Base-by-base conservation (phyloP, 768 basidiomycete species). In the Phlegmacium glaucopus region DNA sequence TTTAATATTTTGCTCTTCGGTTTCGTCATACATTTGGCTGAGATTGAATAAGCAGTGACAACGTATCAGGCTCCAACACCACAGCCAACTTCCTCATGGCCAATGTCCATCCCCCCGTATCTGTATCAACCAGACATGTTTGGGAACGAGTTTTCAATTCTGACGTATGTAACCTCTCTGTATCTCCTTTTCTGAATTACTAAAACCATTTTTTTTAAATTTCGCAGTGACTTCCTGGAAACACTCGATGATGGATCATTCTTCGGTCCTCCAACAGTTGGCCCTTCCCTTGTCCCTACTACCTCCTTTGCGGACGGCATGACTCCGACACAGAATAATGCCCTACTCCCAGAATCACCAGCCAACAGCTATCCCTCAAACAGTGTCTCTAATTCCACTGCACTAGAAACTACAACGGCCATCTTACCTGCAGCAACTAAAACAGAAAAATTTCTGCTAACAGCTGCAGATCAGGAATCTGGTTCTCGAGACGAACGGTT, bases 401-500 rank as follows among this genome's bases (percentile, higher is more conserved):
- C 61, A 42, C 63, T 41, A 30, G 72, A 74, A 35, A 67, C 74
- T 28, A 64, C 74, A 2, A 67, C 72, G 0, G 72, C 79, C 4
- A 77, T 89, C 4, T 74, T 91, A 2, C 85, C 85, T 0, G 78
- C 85, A 0, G 82, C 85, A 11, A 88, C 79, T 1, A 88, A 86
- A 60, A 87, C 91, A 1, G 95, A 98, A 63, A 79, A 77, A 41
- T 98, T 94, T 68, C 74, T 96, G 50, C 72, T 97, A 17, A 94
- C 91, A 0, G 94, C 95, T 4, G 95, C 95, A 0, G 95, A 97
- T 65, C 94, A 96, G 59, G 90, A 88, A 45, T 80, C 87, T 1
- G 94, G 94, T 0, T 87, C 92, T 17, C 76, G 95, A 36, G 89
- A 94, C 56, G 90, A 95, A 55, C 82, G 94, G 1, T 68, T 98